A percentile compares a stretch with the other conserved stretches of the same genome.
Conservation (phyloP, 495 filamentous ascomycete species). For the Symbiotaphrina buchneri region DNA sequence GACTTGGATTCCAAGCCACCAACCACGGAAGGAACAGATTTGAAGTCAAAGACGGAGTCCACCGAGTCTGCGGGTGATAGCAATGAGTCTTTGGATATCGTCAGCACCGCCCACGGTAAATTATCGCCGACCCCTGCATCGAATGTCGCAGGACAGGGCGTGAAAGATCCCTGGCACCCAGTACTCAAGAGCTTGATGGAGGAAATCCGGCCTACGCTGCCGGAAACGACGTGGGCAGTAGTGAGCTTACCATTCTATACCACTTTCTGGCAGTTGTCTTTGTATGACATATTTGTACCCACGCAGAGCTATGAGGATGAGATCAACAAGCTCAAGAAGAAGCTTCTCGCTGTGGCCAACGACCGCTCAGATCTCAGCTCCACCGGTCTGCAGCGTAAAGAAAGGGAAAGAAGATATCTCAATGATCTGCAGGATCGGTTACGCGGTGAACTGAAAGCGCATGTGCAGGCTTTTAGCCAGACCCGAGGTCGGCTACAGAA, state of each 20-base stretch:
- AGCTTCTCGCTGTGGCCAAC: slow-evolving; percentile 33
- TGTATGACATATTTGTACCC: slow-evolving; percentile 57
- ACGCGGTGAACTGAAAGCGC: slow-evolving; percentile 43
- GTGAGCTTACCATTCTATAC: slow-evolving; percentile 63
- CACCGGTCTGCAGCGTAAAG: slow-evolving; percentile 35
- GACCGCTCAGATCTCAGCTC: slow-evolving; percentile 52
- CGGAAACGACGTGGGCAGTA: slow-evolving; percentile 35
- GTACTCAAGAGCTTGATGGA: slow-evolving; percentile 57
- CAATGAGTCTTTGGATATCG: too few relatives aligned
- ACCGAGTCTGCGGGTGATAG: too few relatives aligned
- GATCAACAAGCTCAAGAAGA: slow-evolving; percentile 33
- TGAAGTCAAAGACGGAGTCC: too few relatives aligned
- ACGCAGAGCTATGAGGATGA: slow-evolving; percentile 54
- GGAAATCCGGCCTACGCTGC: slow-evolving; percentile 34
- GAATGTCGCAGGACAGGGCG: slow-evolving; percentile 10
- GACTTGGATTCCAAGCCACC: slow-evolving; percentile 2
- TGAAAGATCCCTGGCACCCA: slow-evolving; percentile 36
- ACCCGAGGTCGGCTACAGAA: slow-evolving; percentile 39
- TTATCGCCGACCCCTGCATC: too few relatives aligned
- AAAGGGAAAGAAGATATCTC: slow-evolving; percentile 35
- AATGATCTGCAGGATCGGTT: slow-evolving; percentile 35
- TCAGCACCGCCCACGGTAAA: too few relatives aligned
- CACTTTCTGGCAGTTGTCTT: slow-evolving; percentile 79
- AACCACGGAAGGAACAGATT: too few relatives aligned
- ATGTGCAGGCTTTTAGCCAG: slow-evolving; percentile 38